Percentiles rank a stretch among this genome's conserved stretches.
Evolutionary conservation across 805 yeast genomes (phyloP).

Genomic region (Pichia pseudocactophila): DNA sequence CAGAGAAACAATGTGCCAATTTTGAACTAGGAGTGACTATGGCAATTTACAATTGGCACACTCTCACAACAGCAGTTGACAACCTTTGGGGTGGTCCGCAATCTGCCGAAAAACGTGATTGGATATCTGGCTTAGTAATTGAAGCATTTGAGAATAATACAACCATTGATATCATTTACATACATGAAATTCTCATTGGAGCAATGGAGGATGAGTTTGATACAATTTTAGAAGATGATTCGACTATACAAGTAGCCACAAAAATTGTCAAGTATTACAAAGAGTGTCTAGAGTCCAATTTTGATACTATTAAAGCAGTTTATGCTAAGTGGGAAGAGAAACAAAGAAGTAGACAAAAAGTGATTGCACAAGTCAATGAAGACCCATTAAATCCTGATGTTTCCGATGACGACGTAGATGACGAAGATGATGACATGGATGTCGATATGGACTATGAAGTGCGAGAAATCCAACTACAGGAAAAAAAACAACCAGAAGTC

Average conservation of each 20-base stretch:
- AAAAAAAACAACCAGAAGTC: slow-evolving; percentile 50
- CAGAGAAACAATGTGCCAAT: slow-evolving; percentile 67
- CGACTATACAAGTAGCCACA: slow-evolving; percentile 68
- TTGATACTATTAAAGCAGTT: slow-evolving; percentile 45
- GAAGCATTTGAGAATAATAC: slow-evolving; percentile 61
- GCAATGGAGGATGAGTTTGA: slow-evolving; percentile 97
- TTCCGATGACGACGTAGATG: slow-evolving; percentile 39
- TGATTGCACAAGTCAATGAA: slow-evolving; percentile 38
- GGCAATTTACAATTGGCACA: slow-evolving; percentile 89
- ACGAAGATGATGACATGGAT: slow-evolving; percentile 32
- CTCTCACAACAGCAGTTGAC: slow-evolving; percentile 77
- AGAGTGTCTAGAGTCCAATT: slow-evolving; percentile 49
- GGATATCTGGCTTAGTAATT: slow-evolving; percentile 78
- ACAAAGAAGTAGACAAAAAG: slow-evolving; percentile 31
- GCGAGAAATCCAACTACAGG: slow-evolving; percentile 28
- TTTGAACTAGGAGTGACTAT: slow-evolving; percentile 91
- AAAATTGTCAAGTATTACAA: slow-evolving; percentile 57
- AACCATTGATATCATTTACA: slow-evolving; percentile 63
- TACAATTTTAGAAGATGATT: slow-evolving; percentile 78
- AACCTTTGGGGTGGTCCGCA: slow-evolving; percentile 95
- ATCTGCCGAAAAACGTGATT: slow-evolving; percentile 85
- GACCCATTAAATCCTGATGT: slow-evolving; percentile 59
- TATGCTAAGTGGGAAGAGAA: slow-evolving; percentile 53
- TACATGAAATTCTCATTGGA: slow-evolving; percentile 77
- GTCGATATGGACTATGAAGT: slow-evolving; percentile 32